A percentile compares a stretch with the other conserved stretches of the same genome.
Conservation (phyloP, 352 stramenopile genomes). For the Plasmopara viticola region DNA sequence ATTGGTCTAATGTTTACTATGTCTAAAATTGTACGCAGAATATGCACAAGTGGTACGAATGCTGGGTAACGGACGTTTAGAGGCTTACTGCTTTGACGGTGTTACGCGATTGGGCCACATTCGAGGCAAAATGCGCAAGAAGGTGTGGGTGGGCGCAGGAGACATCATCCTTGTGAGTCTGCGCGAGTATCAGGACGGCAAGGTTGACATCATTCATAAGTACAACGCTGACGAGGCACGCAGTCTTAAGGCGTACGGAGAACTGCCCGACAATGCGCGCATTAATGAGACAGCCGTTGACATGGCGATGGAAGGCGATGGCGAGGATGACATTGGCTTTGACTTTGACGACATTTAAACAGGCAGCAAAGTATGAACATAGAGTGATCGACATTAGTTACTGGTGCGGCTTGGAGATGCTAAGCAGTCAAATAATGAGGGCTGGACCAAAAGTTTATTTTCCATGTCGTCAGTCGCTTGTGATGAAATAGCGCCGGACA, state of each 20-base stretch:
- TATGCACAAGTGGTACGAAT: slow-evolving; percentile 98
- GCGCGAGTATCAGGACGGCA: slow-evolving; percentile 99
- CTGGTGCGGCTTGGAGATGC: not conserved
- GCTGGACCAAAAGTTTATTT: not conserved
- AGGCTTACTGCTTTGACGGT: slow-evolving; percentile 99
- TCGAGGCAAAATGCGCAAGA: slow-evolving; percentile 99
- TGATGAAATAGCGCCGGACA: not conserved
- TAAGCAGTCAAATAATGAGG: not conserved
- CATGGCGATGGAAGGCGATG: slow-evolving; percentile 76
- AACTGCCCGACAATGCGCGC: slow-evolving; percentile 95
- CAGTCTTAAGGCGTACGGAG: slow-evolving; percentile 98
- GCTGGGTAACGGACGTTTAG: slow-evolving; percentile 97
- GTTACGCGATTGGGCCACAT: slow-evolving; percentile 97
- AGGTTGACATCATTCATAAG: slow-evolving; percentile 99
- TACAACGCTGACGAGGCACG: slow-evolving; percentile 97
- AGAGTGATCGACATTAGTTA: not conserved
- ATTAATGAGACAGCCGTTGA: slow-evolving; percentile 88
- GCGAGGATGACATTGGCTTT: slow-evolving; percentile 85
- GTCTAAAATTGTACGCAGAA: slow-evolving; percentile 54
- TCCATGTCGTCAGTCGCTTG: slow-evolving; percentile 1
- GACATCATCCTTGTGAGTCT: slow-evolving; percentile 99
- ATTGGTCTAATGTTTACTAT: slow-evolving; percentile 6
- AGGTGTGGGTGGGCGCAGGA: slow-evolving; percentile 97
- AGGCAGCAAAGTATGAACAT: not conserved
- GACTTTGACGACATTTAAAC: slow-evolving; percentile 89